phyloP scores from a whole-genome alignment of 1,139 yeast genomes.

The Martiniozyma asiatica region DNA sequence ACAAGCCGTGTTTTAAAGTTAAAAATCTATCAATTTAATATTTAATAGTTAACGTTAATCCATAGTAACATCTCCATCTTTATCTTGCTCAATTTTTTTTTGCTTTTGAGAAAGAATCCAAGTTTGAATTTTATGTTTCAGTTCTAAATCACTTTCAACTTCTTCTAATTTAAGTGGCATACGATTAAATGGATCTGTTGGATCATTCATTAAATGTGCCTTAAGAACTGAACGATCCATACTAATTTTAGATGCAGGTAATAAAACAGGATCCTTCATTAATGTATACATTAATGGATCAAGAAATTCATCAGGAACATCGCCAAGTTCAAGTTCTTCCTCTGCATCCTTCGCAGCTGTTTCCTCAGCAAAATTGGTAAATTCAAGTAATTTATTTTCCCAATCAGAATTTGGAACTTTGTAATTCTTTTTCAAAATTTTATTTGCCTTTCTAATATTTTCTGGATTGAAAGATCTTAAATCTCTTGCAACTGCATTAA shows the following conservation, averaged over 20 bases:
- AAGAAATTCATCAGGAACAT: slow-evolving; percentile 88
- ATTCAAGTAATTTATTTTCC: slow-evolving; percentile 37
- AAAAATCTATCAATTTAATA: no score
- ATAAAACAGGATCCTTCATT: slow-evolving; percentile 90
- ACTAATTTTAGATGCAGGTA: slow-evolving; percentile 74
- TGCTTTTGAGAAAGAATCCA: slow-evolving; percentile 37
- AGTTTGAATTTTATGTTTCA: slow-evolving; percentile 47
- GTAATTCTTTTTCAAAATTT: slow-evolving; percentile 45
- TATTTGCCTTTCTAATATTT: slow-evolving; percentile 59
- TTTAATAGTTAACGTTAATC: slow-evolving; percentile 9
- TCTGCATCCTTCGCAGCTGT: slow-evolving; percentile 56
- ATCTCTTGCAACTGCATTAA: slow-evolving; percentile 77
- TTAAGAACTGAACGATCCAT: slow-evolving; percentile 88
- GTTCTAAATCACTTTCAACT: slow-evolving; percentile 62
- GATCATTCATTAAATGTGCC: slow-evolving; percentile 85
- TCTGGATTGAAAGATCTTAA: slow-evolving; percentile 69
- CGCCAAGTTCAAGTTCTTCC: slow-evolving; percentile 83
- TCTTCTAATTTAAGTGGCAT: slow-evolving; percentile 83
- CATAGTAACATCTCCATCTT: slow-evolving; percentile 17
- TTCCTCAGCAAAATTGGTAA: slow-evolving; percentile 53
- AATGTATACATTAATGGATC: slow-evolving; percentile 94
- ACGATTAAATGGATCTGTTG: slow-evolving; percentile 96
- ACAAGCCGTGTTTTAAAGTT: no score
- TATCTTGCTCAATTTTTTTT: slow-evolving; percentile 6
- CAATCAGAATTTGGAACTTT: slow-evolving; percentile 38